Base-by-base conservation (phyloP, 345 rosid genomes). In the Salix viminalis region DNA sequence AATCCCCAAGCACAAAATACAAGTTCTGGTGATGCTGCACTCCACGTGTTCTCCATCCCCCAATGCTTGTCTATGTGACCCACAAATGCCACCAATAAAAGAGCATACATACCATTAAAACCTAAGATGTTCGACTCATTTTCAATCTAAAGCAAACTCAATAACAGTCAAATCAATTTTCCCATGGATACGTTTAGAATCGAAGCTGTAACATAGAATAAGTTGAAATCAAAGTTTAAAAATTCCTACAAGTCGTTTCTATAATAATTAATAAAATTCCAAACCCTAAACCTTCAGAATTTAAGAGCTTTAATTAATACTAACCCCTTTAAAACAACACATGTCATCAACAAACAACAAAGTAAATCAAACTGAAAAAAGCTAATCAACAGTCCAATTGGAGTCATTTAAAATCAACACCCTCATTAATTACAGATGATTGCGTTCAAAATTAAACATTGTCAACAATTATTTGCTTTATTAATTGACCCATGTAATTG, bases 1-100 rank as follows among this genome's bases (percentile, higher is more conserved):
- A 76, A 81, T 96, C 96, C 32, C 85, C 90, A 0, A 96, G 90
- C 60, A 88, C 68, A 83, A 92, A 93, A 65, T 86, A 93, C 0
- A 91, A 9, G 28, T 58, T 58, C 28, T n/a, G 87, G 52, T 82
- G 90, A 74, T 26, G 65, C 83, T 89, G 90, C 2, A 76, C 61
- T 46, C 81, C 86, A 4, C 84, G 77, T 15, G 79, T 85, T 72
- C 87, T 87, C 96, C 92, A 85, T 34, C 83, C 86, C 75, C 81
- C 85, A 11, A 60, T 36, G 61, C 89, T 87, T 61, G 87, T 85
- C 96, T 94, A 75, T n/a, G 81, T 62, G 80, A 84, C 67, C 74
- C 75, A 70, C 62, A 69, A 71, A 72, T 30, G 32, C 61, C 71
- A 78, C 66, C 41, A 66, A n/a, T 48, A 52, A 61, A 68, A 69